Conservation (phyloP, 495 filamentous ascomycete species). For the Penicillium malachiteum region DNA sequence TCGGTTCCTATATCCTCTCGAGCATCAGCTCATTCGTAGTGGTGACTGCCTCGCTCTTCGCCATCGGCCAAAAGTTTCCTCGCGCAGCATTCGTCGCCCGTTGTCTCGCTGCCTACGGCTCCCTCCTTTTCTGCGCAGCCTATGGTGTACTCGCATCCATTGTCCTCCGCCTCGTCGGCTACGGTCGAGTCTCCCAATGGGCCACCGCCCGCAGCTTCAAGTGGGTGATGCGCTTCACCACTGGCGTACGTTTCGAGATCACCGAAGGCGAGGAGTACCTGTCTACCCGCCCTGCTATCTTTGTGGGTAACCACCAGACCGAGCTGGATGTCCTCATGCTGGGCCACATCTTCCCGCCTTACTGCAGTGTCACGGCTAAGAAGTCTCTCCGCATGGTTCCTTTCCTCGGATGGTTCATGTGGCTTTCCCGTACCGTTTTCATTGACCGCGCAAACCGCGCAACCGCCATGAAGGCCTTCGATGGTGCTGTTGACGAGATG, state of each 20-base stretch:
- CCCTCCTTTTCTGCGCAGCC: constrained; percentile 59
- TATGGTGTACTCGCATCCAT: constrained; percentile 81
- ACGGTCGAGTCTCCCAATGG: constrained; percentile 80
- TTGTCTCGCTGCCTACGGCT: constrained; percentile 66
- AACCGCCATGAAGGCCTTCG: constrained; percentile 82
- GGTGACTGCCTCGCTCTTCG: constrained; percentile 57
- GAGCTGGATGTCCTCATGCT: constrained; percentile 94
- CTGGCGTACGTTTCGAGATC: constrained; percentile 78
- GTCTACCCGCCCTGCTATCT: constrained; percentile 75
- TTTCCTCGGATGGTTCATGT: constrained; percentile 96
- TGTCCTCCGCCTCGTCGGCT: constrained; percentile 65
- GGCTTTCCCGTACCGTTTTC: constrained; percentile 84
- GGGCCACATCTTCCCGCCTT: constrained; percentile 80
- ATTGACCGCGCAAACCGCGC: constrained; percentile 84
- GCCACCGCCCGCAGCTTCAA: constrained; percentile 79
- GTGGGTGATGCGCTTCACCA: constrained; percentile 69
- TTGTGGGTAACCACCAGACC: constrained; percentile 91
- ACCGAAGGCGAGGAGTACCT: constrained; percentile 66
- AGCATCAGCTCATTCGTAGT: constrained; percentile 55
- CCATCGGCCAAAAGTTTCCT: constrained; percentile 52
- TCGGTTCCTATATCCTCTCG: constrained; percentile 47
- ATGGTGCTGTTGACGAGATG: constrained; percentile 78
- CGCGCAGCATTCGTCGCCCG: constrained; percentile 69
- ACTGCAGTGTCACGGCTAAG: constrained; percentile 94
- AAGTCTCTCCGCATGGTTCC: constrained; percentile 75